Evolutionary conservation across 2,329 filamentous ascomycete genomes (phyloP), one percentile per base, ranked within the genome.

Genomic region (Talaromyces funiculosus): DNA sequence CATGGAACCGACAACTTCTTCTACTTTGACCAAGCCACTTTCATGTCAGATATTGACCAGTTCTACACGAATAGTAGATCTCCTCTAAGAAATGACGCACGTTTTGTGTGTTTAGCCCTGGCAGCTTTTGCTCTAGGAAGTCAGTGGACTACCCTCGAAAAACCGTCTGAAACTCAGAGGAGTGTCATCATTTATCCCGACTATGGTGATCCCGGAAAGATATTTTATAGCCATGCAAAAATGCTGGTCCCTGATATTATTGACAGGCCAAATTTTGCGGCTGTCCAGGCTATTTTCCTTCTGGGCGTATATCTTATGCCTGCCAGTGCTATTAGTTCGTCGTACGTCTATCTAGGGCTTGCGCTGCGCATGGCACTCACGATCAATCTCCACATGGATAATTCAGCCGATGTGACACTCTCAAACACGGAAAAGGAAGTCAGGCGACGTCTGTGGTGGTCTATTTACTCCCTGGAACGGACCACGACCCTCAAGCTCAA

Each of bases 321-420:
- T 0, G 64, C 69, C 10, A 73, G 66, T 53, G 71, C 73, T 0
- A 68, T 74, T 47, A 71, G 71, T 6, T 70, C 72, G 2, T 74
- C 73, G 1, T 67, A 68, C 45, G 57, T 67, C n/a, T 68, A 66
- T 31, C 75, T 80, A 20, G 80, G 80, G 1, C 70, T 80, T 53
- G 80, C 81, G 3, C 67, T 82, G 18, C 76, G 81, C 3, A 83
- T 82, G 78, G 81, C 81, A 9, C 76, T 83, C 33, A 80, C 77
- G 4, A 74, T 82, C 0, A 81, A 80, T 1, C 69, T 82, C 12
- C 80, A 82, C 2, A 47, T 47, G 24, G 43, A 47, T 16, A 47
- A 47, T n/a, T 29, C 43, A n/a, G 43, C n/a, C 7, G 43, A 47
- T n/a, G 16, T 3, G 58, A 63, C 2, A 66, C 66, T 0, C 59